phyloP scores from a whole-genome alignment of 1,284 basidiomycete genomes.

The Tilletia caries region DNA sequence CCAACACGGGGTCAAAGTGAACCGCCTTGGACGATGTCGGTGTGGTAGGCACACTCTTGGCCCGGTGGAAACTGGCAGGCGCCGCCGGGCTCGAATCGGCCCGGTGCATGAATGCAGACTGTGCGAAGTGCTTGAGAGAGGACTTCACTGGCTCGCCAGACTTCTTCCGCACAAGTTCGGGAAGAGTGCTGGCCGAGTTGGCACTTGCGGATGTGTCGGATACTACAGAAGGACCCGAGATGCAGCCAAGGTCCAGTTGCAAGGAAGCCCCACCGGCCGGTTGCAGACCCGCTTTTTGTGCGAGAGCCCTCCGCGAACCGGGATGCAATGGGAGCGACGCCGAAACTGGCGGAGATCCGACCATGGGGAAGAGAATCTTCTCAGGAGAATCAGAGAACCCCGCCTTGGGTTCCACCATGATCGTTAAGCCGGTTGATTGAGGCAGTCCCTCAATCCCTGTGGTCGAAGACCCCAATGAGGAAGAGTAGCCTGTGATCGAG shows the following conservation, averaged over 20 bases:
- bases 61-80: constrained; percentile 16
- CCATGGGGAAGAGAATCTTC: constrained; percentile 1
- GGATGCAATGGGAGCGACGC: constrained; percentile 24
- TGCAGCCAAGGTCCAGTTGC: constrained; percentile 40
- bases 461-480: background rate
- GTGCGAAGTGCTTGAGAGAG: constrained; percentile 69
- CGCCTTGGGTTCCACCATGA: background rate
- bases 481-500: background rate
- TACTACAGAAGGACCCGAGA: constrained; percentile 34
- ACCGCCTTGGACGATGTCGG: constrained; percentile 73
- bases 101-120: constrained; percentile 57
- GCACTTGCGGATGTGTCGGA: constrained; percentile 17
- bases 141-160: constrained; percentile 88
- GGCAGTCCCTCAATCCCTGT: background rate
- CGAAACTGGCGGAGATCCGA: background rate
- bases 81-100: constrained; percentile 53
- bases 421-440: background rate
- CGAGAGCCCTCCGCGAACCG: constrained; percentile 36
- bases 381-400: too few species aligned
- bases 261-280: constrained; percentile 37
- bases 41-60: constrained; percentile 58
- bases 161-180: constrained; percentile 72
- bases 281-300: constrained; percentile 33
- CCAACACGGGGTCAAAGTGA: constrained; percentile 86
- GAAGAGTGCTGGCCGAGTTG: constrained; percentile 24